Evolutionary conservation across 345 rosid genomes (phyloP).

Genomic region (Salix arbutifolia): DNA sequence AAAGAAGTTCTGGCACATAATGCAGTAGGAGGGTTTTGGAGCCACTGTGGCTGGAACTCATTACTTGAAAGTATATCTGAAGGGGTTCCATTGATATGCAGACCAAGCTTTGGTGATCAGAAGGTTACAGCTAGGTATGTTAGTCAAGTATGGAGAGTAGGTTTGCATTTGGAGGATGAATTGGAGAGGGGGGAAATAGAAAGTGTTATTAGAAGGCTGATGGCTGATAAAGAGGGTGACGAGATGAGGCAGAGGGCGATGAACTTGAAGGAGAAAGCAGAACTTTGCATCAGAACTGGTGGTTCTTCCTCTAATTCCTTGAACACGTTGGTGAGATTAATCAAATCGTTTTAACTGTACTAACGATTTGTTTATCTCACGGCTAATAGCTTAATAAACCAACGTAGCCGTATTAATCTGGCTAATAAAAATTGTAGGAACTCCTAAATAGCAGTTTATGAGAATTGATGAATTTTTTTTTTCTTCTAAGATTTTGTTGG

Average conservation of each 20-base stretch:
- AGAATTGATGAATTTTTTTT: too few species aligned
- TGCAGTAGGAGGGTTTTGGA: slow-evolving; percentile 49
- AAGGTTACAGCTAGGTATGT: slow-evolving; percentile 40
- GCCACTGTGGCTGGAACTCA: slow-evolving; percentile 55
- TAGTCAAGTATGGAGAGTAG: slow-evolving; percentile 40
- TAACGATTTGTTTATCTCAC: too few species aligned
- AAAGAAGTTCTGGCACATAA: slow-evolving; percentile 39
- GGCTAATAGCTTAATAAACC: too few species aligned
- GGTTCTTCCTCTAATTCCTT: slow-evolving; percentile 15
- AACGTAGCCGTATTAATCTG: too few species aligned
- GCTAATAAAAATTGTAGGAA: too few species aligned
- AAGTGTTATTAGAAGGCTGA: slow-evolving; percentile 5
- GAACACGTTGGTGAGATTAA: slow-evolving; percentile 10
- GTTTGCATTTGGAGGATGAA: slow-evolving; percentile 29
- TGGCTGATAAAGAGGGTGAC: slow-evolving; percentile 8
- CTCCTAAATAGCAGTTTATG: too few species aligned
- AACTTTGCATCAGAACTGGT: neutral
- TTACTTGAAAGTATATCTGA: slow-evolving; percentile 42
- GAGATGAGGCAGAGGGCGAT: slow-evolving; percentile 4
- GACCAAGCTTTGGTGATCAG: slow-evolving; percentile 39
- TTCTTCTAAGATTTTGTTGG: too few species aligned
- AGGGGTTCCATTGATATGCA: slow-evolving; percentile 50
- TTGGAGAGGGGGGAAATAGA: slow-evolving; percentile 17
- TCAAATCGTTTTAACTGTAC: neutral
- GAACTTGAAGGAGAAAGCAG: slow-evolving; percentile 6